Conservation (phyloP, 2,329 filamentous ascomycete species). For the Magnaporthales sp. region DNA sequence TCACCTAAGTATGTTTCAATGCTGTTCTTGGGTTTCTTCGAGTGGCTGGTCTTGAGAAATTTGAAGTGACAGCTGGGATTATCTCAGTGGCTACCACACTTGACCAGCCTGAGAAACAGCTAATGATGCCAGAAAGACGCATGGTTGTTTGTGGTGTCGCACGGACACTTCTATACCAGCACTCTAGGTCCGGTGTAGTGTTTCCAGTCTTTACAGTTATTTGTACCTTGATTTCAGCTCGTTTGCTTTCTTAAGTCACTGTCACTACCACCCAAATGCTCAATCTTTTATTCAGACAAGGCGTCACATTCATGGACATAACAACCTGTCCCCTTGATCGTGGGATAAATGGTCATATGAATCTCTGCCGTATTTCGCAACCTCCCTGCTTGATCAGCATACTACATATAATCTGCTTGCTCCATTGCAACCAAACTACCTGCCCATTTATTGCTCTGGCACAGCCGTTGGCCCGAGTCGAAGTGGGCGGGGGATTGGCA, state of each 20-base stretch:
- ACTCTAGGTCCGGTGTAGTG: not conserved
- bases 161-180: not conserved
- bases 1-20: too few species aligned
- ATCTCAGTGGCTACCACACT: not conserved
- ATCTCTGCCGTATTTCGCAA: not conserved
- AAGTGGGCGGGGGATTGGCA: not conserved
- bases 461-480: not conserved
- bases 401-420: not conserved
- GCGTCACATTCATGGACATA: not conserved
- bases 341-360: not conserved
- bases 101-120: not conserved
- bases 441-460: not conserved
- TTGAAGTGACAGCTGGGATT: not conserved
- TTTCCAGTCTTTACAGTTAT: not conserved
- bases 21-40: not conserved
- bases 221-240: not conserved
- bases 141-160: not conserved
- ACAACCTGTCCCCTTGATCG: not conserved
- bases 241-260: not conserved
- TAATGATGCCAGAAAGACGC: not conserved
- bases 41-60: not conserved
- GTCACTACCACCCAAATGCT: not conserved
- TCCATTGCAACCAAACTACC: not conserved
- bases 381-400: not conserved
- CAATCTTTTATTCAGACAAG: not conserved